Evolutionary conservation across 2,329 filamentous ascomycete species (phyloP).

Genomic region (Zasmidium cellare): DNA sequence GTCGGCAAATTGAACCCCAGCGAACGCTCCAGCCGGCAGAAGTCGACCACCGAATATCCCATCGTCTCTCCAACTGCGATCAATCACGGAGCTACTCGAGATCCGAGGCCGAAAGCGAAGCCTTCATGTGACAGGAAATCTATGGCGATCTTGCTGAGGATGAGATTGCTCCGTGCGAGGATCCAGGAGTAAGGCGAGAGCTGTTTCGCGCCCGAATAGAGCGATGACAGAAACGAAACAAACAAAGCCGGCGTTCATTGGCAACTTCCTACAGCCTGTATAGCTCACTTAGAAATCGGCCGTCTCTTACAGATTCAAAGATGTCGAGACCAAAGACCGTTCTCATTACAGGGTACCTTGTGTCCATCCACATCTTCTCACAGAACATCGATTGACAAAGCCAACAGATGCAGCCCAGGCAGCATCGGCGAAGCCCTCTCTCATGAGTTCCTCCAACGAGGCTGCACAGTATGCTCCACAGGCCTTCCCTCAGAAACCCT

Average conservation of each 20-base stretch:
- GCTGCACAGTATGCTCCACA: background rate
- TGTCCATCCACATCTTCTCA: background rate
- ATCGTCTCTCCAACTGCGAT: background rate
- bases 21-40: background rate
- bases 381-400: background rate
- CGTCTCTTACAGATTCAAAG: background rate
- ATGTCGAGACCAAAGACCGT: background rate
- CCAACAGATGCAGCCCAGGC: background rate
- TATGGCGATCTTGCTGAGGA: too few relatives aligned
- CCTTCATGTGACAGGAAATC: background rate
- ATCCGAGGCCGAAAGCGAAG: background rate
- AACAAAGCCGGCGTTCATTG: too few relatives aligned
- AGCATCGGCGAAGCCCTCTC: background rate
- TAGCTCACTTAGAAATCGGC: too few relatives aligned
- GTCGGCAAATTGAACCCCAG: background rate
- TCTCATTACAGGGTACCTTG: background rate
- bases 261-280: too few relatives aligned
- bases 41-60: background rate
- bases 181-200: too few relatives aligned
- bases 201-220: too few relatives aligned
- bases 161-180: too few relatives aligned
- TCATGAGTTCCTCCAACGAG: background rate
- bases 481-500: background rate
- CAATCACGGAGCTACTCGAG: background rate
- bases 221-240: too few relatives aligned